phyloP scores from a whole-genome alignment of 169 alveolate genomes.

The Eimeria praecox region DNA sequence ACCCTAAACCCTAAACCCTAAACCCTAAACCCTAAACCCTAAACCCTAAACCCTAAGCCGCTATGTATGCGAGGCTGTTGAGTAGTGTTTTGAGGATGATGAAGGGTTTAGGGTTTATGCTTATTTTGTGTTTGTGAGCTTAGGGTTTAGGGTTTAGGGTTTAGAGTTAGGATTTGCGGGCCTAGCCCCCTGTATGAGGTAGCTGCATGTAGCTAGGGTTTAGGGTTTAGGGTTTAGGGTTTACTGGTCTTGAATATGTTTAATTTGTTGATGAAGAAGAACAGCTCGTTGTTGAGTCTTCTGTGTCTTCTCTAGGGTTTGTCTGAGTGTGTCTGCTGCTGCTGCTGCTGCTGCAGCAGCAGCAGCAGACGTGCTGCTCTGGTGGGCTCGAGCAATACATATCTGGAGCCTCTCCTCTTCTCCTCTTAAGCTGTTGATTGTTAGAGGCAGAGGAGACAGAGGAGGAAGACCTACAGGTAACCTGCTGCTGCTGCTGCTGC shows the following conservation, averaged over 20 bases:
- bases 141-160: conserved; percentile 16
- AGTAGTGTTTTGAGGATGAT: too few relatives aligned
- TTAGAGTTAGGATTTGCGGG: background rate
- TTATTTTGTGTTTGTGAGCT: background rate
- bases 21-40: background rate
- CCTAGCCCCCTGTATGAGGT: too few relatives aligned
- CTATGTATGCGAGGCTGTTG: background rate
- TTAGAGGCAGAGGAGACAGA: background rate
- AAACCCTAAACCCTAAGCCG: background rate
- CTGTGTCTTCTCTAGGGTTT: background rate
- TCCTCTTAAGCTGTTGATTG: background rate
- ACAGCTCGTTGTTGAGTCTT: background rate
- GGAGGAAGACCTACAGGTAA: background rate
- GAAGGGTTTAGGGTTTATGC: background rate
- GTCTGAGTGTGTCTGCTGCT: background rate
- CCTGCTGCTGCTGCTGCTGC: conserved; percentile 57
- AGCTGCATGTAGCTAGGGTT: too few relatives aligned
- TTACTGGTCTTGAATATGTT: background rate
- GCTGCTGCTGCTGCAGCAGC: background rate
- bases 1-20: background rate
- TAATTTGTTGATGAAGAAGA: background rate
- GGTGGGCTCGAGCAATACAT: background rate
- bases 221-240: background rate
- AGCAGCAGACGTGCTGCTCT: background rate
- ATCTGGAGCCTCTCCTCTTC: background rate